A percentile compares a stretch with the other conserved stretches of the same genome.
These are phyloP conservation scores for Aspergillus baeticus DNA, from an alignment of 495 filamentous ascomycete genomes.

Conservation along the genomic window DNA sequence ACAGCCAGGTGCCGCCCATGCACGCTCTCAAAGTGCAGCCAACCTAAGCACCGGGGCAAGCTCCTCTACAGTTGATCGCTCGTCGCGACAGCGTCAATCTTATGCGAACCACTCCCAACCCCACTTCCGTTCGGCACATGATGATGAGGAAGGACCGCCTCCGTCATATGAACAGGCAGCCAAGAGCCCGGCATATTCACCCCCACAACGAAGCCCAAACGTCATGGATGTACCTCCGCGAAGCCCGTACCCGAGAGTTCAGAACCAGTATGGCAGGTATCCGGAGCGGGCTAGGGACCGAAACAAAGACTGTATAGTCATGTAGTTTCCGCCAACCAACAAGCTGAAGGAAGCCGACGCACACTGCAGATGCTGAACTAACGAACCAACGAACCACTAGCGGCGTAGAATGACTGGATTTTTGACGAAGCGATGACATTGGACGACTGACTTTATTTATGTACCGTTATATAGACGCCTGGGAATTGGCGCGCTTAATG, in stretches of 20 bases:
- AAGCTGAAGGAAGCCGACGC: neutral
- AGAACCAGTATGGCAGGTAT: constrained; percentile 17
- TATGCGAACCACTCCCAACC: constrained; percentile 15
- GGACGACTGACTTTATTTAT: constrained; percentile 11
- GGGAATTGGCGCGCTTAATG: constrained; percentile 8
- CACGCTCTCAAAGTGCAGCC: constrained; percentile 18
- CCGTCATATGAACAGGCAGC: constrained; percentile 83
- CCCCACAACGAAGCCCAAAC: constrained; percentile 57
- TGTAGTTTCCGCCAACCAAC: constrained; percentile 27
- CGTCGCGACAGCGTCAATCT: constrained; percentile 14
- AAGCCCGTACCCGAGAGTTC: constrained; percentile 18
- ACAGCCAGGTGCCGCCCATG: constrained; percentile 11
- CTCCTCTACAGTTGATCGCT: constrained; percentile 5
- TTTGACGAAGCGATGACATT: constrained; percentile 17
- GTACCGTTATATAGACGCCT: constrained; percentile 17
- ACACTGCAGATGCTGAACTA: neutral
- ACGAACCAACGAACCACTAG: neutral
- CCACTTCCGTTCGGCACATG: constrained; percentile 25
- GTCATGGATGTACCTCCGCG: constrained; percentile 25
- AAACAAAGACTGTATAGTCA: constrained; percentile 46
- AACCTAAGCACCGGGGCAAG: constrained; percentile 6
- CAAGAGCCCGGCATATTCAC: constrained; percentile 59
- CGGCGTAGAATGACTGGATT: neutral
- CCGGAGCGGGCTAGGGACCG: constrained; percentile 27
- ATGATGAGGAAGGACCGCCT: constrained; percentile 55